Percentiles rank a stretch among this genome's conserved stretches.
These are phyloP conservation scores for Hypoxylon rubiginosum DNA, from an alignment of 2,329 filamentous ascomycete genomes.

Conservation along the genomic window DNA sequence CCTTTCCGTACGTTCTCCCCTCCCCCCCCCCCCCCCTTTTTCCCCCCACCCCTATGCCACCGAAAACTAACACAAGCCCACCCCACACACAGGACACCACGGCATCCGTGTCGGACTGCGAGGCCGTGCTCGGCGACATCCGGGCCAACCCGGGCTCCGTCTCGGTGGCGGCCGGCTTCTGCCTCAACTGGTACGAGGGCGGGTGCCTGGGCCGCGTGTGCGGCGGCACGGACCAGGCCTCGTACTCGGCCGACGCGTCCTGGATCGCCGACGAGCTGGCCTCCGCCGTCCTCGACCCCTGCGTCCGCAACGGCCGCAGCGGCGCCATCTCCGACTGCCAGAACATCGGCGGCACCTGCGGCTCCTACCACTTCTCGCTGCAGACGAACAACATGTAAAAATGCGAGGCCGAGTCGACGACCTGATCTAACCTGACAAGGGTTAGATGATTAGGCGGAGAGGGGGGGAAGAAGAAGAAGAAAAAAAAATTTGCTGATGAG, in stretches of 20 bases:
- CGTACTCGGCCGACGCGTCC: conserved; percentile 80
- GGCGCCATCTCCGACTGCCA: conserved; percentile 30
- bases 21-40: too few species aligned
- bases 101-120: conserved; percentile 32
- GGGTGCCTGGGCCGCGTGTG: conserved; percentile 30
- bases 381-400: conserved; percentile 22
- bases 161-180: conserved; percentile 27
- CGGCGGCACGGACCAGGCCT: conserved; percentile 61
- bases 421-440: too few species aligned
- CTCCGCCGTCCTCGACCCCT: conserved; percentile 24
- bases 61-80: background rate
- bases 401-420: too few species aligned
- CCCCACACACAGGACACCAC: conserved; percentile 22
- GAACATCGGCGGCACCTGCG: conserved; percentile 28
- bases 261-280: conserved; percentile 67
- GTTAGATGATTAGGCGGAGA: too few species aligned
- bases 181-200: conserved; percentile 40
- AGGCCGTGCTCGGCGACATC: conserved; percentile 32
- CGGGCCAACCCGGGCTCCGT: conserved; percentile 25
- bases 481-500: too few species aligned
- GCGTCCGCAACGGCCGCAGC: conserved; percentile 24
- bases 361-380: conserved; percentile 27
- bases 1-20: conserved; percentile 5
- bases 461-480: background rate
- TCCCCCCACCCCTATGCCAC: background rate